phyloP scores from a whole-genome alignment of 2,329 filamentous ascomycete genomes.

The Neoascochyta sp. region DNA sequence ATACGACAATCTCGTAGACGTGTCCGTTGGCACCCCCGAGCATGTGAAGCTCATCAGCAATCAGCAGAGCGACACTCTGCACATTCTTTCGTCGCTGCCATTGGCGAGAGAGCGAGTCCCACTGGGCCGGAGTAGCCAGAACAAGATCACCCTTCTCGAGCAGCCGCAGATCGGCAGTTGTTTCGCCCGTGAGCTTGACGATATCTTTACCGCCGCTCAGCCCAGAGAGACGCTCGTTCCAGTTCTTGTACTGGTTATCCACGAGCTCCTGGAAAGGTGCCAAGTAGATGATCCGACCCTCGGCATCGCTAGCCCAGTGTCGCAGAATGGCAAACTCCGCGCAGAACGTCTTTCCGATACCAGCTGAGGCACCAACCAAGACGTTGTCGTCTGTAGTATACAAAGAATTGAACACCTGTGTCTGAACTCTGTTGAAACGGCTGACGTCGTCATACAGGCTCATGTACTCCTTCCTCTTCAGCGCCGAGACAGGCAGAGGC shows the following conservation, averaged over 20 bases:
- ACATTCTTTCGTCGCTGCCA: constrained; percentile 98
- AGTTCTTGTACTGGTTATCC: constrained; percentile 75
- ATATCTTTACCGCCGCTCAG: constrained; percentile 82
- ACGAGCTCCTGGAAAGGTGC: constrained; percentile 93
- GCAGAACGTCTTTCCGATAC: constrained; percentile 94
- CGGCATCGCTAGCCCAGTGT: constrained; percentile 72
- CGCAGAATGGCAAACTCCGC: constrained; percentile 89
- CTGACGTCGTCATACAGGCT: constrained; percentile 78
- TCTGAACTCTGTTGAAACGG: constrained; percentile 96
- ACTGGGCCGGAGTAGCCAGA: constrained; percentile 86
- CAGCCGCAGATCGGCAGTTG: constrained; percentile 81
- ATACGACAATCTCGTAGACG: constrained; percentile 94
- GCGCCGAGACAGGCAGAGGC: constrained; percentile 78
- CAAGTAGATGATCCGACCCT: constrained; percentile 84
- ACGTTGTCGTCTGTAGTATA: constrained; percentile 91
- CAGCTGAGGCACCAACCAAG: constrained; percentile 86
- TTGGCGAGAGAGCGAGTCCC: constrained; percentile 92
- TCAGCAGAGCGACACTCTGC: constrained; percentile 82
- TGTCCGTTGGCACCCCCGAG: constrained; percentile 82
- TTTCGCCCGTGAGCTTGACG: constrained; percentile 91
- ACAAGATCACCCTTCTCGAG: constrained; percentile 85
- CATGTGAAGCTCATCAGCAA: constrained; percentile 93
- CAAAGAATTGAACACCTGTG: constrained; percentile 91
- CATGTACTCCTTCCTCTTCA: constrained; percentile 81
- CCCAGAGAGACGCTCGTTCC: constrained; percentile 70